phyloP scores from a whole-genome alignment of 2,329 filamentous ascomycete genomes.

The Colletotrichum ledebouriae region DNA sequence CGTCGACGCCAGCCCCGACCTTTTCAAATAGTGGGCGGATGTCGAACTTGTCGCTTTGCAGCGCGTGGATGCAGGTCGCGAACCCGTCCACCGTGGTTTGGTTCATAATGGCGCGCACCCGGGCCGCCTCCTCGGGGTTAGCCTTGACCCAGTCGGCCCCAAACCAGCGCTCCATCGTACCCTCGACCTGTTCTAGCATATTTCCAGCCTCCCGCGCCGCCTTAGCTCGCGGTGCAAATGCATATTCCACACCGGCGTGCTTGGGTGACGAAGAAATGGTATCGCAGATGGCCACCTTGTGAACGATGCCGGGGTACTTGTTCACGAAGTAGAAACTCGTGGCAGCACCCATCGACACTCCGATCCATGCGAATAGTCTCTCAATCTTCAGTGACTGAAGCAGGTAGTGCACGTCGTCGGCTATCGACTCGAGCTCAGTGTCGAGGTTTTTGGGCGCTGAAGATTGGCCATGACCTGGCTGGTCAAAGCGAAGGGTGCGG shows the following conservation, averaged over 20 bases:
- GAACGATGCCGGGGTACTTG: slow-evolving; percentile 54
- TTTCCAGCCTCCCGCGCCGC: slow-evolving; percentile 51
- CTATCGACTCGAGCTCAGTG: slow-evolving; percentile 56
- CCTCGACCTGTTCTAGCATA: slow-evolving; percentile 49
- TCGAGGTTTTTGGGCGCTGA: slow-evolving; percentile 50
- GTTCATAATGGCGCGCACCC: slow-evolving; percentile 54
- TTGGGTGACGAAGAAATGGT: slow-evolving; percentile 55
- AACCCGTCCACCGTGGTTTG: slow-evolving; percentile 56
- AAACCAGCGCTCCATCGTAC: slow-evolving; percentile 58
- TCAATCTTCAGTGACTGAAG: slow-evolving; percentile 50
- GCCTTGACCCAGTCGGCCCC: slow-evolving; percentile 52
- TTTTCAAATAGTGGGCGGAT: slow-evolving; percentile 51
- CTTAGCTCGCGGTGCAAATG: slow-evolving; percentile 53
- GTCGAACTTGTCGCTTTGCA: slow-evolving; percentile 55
- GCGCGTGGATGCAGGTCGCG: slow-evolving; percentile 56
- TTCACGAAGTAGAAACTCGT: slow-evolving; percentile 56
- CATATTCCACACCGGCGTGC: slow-evolving; percentile 52
- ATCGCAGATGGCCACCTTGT: slow-evolving; percentile 56
- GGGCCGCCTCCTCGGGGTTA: slow-evolving; percentile 52
- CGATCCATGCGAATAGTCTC: slow-evolving; percentile 56
- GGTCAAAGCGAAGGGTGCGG: slow-evolving; percentile 58
- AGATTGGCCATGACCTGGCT: slow-evolving; percentile 58
- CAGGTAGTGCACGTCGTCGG: slow-evolving; percentile 54
- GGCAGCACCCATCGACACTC: slow-evolving; percentile 61
- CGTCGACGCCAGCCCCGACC: slow-evolving; percentile 52